phyloP scores from a whole-genome alignment of 2,329 filamentous ascomycete genomes.

The Colletotrichum aenigma region DNA sequence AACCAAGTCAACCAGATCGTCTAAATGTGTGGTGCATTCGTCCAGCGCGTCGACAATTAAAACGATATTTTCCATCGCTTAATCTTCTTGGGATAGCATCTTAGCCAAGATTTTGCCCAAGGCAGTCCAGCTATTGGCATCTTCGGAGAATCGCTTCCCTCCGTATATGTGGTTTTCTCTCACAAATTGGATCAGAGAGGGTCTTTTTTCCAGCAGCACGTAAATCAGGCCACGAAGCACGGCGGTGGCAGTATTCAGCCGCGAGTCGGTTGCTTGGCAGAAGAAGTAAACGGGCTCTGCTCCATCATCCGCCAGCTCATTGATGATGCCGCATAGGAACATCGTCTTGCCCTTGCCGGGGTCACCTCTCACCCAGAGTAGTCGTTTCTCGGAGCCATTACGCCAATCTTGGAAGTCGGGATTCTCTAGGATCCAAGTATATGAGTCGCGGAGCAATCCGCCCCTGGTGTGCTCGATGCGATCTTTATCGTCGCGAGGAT shows the following conservation, averaged over 20 bases:
- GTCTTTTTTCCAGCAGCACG: slow-evolving; percentile 31
- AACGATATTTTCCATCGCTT: slow-evolving; percentile 17
- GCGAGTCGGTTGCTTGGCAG: slow-evolving; percentile 42
- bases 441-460: slow-evolving; percentile 33
- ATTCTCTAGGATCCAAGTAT: slow-evolving; percentile 37
- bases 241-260: slow-evolving; percentile 40
- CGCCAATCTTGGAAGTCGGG: slow-evolving; percentile 29
- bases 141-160: slow-evolving; percentile 43
- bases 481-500: slow-evolving; percentile 36
- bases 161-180: slow-evolving; percentile 1
- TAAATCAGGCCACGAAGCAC: slow-evolving; percentile 49
- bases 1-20: slow-evolving; percentile 40
- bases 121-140: slow-evolving; percentile 29
- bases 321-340: slow-evolving; percentile 41
- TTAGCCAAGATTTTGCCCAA: slow-evolving; percentile 41
- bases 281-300: slow-evolving; percentile 37
- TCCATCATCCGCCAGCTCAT: slow-evolving; percentile 30
- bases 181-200: background rate
- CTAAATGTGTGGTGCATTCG: background rate
- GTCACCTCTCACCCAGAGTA: slow-evolving; percentile 42
- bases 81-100: slow-evolving; percentile 41
- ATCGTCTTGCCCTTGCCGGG: slow-evolving; percentile 50
- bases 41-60: slow-evolving; percentile 37
- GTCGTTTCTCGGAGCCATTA: slow-evolving; percentile 1
- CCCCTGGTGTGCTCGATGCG: slow-evolving; percentile 40